Evolutionary conservation across 306 rosid species (phyloP).

Genomic region (Ceratonia siliqua): DNA sequence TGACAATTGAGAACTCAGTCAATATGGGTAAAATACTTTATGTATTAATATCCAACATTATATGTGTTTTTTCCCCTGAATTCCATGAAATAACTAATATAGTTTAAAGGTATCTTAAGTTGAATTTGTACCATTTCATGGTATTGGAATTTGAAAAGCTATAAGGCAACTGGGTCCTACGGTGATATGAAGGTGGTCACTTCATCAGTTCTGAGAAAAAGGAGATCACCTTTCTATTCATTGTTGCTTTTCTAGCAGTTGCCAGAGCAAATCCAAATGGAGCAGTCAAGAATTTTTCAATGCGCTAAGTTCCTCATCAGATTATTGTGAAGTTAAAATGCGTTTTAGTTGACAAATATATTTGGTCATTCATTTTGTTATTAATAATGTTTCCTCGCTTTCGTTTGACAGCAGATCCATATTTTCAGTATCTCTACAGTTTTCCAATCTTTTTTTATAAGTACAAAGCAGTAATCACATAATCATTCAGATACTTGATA

Average conservation of each 20-base stretch:
- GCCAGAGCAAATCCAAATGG: neutral
- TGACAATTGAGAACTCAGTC: neutral
- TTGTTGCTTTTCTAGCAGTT: neutral
- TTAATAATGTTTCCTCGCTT: neutral
- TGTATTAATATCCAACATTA: too few relatives aligned
- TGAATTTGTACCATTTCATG: neutral
- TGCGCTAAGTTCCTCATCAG: neutral
- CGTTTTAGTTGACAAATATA: neutral
- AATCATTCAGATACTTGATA: neutral
- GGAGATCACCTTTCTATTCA: neutral
- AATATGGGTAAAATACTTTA: neutral
- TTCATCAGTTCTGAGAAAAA: neutral
- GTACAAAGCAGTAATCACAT: neutral
- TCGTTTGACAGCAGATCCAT: neutral
- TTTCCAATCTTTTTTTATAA: neutral
- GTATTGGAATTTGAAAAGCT: neutral
- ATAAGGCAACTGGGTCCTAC: neutral
- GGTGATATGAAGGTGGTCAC: neutral
- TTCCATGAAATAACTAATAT: neutral
- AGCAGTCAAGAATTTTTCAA: neutral
- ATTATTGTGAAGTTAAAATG: neutral
- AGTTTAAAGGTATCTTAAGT: neutral
- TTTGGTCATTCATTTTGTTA: neutral
- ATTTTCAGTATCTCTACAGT: neutral
- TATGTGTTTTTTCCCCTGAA: neutral